phyloP scores from a whole-genome alignment of 148 eudicot genomes.

The Dianthus caryophyllus region DNA sequence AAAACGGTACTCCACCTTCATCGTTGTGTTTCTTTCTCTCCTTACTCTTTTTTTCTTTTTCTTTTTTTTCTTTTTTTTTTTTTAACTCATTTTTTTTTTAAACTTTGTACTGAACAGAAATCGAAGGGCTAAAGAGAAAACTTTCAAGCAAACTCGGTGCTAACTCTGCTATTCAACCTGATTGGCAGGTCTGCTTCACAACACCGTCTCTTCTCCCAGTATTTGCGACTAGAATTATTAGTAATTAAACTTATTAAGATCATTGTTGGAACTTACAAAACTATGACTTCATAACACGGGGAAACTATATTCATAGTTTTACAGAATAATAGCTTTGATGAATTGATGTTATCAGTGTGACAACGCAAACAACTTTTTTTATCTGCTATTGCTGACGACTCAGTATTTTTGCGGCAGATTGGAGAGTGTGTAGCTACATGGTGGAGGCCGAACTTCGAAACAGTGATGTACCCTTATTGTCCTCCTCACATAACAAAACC shows the following conservation, averaged over 20 bases:
- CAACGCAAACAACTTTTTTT: too few relatives aligned
- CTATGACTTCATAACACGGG: too few relatives aligned
- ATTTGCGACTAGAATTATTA: background rate
- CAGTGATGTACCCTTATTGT: conserved; percentile 47
- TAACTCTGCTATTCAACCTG: conserved; percentile 38
- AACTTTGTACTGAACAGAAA: conserved; percentile 22
- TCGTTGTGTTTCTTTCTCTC: background rate
- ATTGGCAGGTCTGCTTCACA: conserved; percentile 40
- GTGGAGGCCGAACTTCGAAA: conserved; percentile 57
- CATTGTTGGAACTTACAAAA: too few relatives aligned
- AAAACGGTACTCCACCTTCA: conserved; percentile 37
- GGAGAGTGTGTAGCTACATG: conserved; percentile 47
- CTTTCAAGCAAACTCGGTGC: conserved; percentile 47
- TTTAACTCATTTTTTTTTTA: too few relatives aligned
- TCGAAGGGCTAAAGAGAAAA: conserved; percentile 46
- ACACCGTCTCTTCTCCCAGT: background rate
- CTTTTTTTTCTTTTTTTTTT: background rate
- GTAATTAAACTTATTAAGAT: background rate
- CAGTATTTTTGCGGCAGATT: conserved; percentile 27
- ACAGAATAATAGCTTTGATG: too few relatives aligned
- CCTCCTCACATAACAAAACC: conserved; percentile 66
- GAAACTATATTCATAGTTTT: too few relatives aligned
- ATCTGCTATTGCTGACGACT: background rate
- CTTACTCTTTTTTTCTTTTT: background rate
- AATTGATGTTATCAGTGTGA: too few relatives aligned